Base-by-base conservation (phyloP, 257 asterid species). In the Ilex asprella region DNA sequence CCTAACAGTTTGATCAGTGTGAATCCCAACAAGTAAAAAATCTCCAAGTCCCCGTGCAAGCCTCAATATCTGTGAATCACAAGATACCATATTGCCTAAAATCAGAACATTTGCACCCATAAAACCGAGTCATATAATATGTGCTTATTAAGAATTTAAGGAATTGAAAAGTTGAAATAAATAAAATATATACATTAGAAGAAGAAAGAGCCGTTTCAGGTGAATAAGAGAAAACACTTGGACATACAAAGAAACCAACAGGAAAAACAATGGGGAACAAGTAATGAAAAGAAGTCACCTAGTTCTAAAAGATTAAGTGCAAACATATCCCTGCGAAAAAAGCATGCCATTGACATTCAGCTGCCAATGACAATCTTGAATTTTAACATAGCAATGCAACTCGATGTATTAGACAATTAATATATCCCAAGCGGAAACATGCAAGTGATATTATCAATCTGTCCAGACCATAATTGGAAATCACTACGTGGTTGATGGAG, bases 1-100 rank as follows among this genome's bases (percentile, higher is more conserved):
- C 99, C 99, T 89, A 61, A 93, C 84, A 78, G 91, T 85, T 68
- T 83, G 97, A 78, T 93, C 99, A 7, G 94, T 81, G 83, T 93
- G 97, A 70, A 93, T 89, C 75, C 99, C 99, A 73, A 93, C 99
- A 71, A 93, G 97, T 67, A 93, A 95, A 85, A 93, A 93, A 70
- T 93, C 99, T 49, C 99, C 99, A 66, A 89, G 99, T 39, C 85
- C 94, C 54, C 99, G 86, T 52, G 99, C 99, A 70, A 87, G 86
- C 81, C 95, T 83, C 66, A 89, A 83, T 66, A 87, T 85, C 99
- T 93, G 82, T 50, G 13, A 43, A 67, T 70, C 31, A 68, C 56
- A 62, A 63, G 68, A 72, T 49, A 65, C 55, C 69, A 16, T 35
- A 54, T 52, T 67, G 68, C 35, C 57, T n/a, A 30, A n/a, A 49